These are phyloP conservation scores for Colletotrichum sansevieriae DNA, from an alignment of 2,329 filamentous ascomycete species.

Conservation along the genomic window DNA sequence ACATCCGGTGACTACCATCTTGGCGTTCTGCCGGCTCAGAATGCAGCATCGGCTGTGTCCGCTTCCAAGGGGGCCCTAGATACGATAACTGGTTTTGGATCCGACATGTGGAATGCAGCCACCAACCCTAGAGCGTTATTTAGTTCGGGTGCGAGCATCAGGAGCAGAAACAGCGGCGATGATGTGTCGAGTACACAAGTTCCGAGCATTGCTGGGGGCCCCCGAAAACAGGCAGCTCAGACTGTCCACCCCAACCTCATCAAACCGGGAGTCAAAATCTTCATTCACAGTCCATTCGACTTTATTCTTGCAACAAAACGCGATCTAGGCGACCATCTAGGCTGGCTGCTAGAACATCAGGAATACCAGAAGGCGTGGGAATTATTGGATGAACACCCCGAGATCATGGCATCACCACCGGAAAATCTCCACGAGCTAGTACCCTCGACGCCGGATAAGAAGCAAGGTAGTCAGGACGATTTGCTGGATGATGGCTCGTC, in stretches of 20 bases:
- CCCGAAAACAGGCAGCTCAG: slow-evolving; percentile 40
- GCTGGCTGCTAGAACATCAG: slow-evolving; percentile 86
- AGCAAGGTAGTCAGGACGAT: slow-evolving; percentile 63
- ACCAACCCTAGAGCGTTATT: slow-evolving; percentile 90
- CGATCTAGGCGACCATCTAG: slow-evolving; percentile 86
- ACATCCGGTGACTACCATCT: slow-evolving; percentile 94
- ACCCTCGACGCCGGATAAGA: slow-evolving; percentile 57
- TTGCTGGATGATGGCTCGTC: slow-evolving; percentile 82
- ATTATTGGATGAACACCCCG: slow-evolving; percentile 88
- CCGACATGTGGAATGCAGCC: slow-evolving; percentile 90
- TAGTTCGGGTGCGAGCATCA: slow-evolving; percentile 85
- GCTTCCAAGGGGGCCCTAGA: slow-evolving; percentile 82
- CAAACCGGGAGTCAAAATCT: slow-evolving; percentile 77
- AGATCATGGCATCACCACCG: slow-evolving; percentile 65
- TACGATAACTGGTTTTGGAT: slow-evolving; percentile 77
- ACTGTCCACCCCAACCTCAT: slow-evolving; percentile 65
- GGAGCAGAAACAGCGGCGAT: slow-evolving; percentile 71
- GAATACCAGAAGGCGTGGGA: slow-evolving; percentile 91
- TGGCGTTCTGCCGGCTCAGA: slow-evolving; percentile 81
- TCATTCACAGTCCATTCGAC: slow-evolving; percentile 96
- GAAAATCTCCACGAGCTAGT: slow-evolving; percentile 56
- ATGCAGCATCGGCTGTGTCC: slow-evolving; percentile 72
- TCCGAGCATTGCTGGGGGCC: slow-evolving; percentile 54
- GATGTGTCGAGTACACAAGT: slow-evolving; percentile 64
- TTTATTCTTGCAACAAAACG: slow-evolving; percentile 93